Conservation (phyloP, 2,329 filamentous ascomycete genomes). For the Colletotrichum agaves region DNA sequence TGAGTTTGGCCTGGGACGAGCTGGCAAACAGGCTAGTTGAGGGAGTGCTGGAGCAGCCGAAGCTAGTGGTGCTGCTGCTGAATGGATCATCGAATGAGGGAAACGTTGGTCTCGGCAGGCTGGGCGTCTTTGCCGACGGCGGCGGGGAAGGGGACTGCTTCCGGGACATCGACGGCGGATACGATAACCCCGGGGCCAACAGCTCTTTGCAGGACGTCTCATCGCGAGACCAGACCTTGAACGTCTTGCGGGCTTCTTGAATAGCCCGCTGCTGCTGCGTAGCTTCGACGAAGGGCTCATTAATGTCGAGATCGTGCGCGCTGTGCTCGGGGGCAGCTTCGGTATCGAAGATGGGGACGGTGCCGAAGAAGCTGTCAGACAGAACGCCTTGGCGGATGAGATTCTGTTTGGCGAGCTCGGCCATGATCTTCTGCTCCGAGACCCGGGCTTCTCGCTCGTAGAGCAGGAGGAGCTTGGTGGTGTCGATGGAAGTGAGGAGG, state of each 20-base stretch:
- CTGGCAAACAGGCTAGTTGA: no score
- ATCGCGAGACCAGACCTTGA: conserved; percentile 13
- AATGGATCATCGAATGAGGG: no score
- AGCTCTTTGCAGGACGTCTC: background rate
- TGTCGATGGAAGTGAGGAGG: conserved; percentile 12
- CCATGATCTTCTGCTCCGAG: conserved; percentile 20
- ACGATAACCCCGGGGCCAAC: background rate
- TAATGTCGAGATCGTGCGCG: background rate
- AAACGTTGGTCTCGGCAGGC: no score
- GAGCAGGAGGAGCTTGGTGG: conserved; percentile 6
- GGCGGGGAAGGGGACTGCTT: no score
- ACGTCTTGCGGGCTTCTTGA: background rate
- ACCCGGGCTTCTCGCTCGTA: conserved; percentile 25
- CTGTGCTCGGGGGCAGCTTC: background rate
- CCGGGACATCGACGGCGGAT: no score
- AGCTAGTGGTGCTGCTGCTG: no score
- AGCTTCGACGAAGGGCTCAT: background rate
- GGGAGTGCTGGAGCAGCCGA: no score
- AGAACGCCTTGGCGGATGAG: conserved; percentile 23
- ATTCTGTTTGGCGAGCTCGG: conserved; percentile 19
- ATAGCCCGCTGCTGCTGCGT: conserved; percentile 5
- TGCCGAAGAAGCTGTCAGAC: conserved; percentile 16
- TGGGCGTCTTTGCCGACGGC: no score
- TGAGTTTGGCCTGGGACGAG: no score
- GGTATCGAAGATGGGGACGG: background rate